Base-by-base conservation (phyloP, 768 basidiomycete genomes). In the Psilocybe azurescens region DNA sequence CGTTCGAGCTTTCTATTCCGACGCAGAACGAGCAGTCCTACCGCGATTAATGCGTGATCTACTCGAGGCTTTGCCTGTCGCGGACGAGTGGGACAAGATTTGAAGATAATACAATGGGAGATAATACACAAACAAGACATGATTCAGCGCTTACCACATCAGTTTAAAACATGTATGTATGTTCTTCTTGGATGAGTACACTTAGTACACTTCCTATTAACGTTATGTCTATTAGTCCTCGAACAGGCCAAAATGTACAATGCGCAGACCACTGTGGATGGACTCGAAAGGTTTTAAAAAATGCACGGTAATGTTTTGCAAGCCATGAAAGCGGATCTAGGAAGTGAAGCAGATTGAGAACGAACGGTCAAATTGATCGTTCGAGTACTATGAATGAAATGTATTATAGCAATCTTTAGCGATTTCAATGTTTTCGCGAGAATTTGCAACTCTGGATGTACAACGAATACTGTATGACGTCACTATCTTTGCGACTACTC, bases 81-180 rank as follows among this genome's bases (percentile, higher is more conserved):
- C 64, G 4, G 62, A 68, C 16, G 46, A 55, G 30, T 68, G 67
- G 67, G 56, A 59, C n/a, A 30, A 13, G 62, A 61, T 13, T 36
- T 68, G 41, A 18, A 28, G 28, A 61, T 63, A 41, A n/a, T 68
- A 2, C 46, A 63, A 32, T 53, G 46, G 32, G 53, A 60, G 13
- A 59, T 67, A 28, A 55, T 66, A 28, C 48, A 61, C 32, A 67
- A 56, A 11, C 56, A 64, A 46, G 50, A 61, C 32, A 54, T 67
- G 44, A 59, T 67, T 13, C 56, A 58, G 30, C 62, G 59, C 18
- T 20, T 64, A 18, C 61, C 61, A 5, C 41, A 66, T 5, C 14
- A 41, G 16, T 56, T 52, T 38, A n/a, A 56, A n/a, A 49, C 16
- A 3, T 8, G 62, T 63, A 38, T 36, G 62, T 55, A 24, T 38